phyloP scores from a whole-genome alignment of 2,329 filamentous ascomycete species.

The Trichoderma arundinaceum region DNA sequence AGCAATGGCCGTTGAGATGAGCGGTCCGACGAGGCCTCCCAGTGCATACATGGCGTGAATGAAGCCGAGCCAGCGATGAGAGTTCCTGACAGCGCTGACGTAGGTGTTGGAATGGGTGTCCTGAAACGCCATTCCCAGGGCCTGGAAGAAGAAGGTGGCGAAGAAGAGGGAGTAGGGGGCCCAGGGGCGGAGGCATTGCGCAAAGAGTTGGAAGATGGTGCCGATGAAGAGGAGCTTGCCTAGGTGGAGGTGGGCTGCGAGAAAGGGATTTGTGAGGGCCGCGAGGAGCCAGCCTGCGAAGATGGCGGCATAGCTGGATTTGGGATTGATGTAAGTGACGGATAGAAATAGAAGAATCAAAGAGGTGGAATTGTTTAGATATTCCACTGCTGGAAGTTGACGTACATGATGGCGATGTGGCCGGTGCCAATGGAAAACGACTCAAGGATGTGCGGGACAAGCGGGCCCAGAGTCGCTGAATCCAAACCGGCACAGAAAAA shows the following conservation, averaged over 20 bases:
- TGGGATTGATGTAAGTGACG: too few relatives aligned
- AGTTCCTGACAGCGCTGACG: conserved; percentile 12
- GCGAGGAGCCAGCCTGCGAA: conserved; percentile 33
- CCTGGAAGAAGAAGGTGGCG: conserved; percentile 25
- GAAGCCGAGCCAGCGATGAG: conserved; percentile 31
- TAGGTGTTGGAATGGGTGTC: conserved; percentile 31
- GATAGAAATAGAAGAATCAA: too few relatives aligned
- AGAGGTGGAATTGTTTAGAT: neutral
- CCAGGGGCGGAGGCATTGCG: conserved; percentile 31
- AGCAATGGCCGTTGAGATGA: conserved; percentile 30
- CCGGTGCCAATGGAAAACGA: conserved; percentile 31
- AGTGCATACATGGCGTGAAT: conserved; percentile 32
- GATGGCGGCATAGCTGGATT: conserved; percentile 29
- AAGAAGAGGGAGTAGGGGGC: conserved; percentile 30
- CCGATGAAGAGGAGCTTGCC: conserved; percentile 26
- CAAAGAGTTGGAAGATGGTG: conserved; percentile 29
- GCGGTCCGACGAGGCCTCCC: conserved; percentile 28
- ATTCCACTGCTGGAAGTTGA: neutral
- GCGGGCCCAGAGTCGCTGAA: conserved; percentile 28
- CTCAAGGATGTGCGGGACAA: conserved; percentile 27
- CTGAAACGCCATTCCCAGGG: conserved; percentile 30
- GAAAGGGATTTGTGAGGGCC: conserved; percentile 29
- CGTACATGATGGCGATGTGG: conserved; percentile 29
- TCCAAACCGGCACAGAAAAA: conserved; percentile 31
- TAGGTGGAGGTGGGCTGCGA: conserved; percentile 26